These are phyloP conservation scores for Colletotrichum graminicola DNA, from an alignment of 2,329 filamentous ascomycete genomes.

Conservation along the genomic window DNA sequence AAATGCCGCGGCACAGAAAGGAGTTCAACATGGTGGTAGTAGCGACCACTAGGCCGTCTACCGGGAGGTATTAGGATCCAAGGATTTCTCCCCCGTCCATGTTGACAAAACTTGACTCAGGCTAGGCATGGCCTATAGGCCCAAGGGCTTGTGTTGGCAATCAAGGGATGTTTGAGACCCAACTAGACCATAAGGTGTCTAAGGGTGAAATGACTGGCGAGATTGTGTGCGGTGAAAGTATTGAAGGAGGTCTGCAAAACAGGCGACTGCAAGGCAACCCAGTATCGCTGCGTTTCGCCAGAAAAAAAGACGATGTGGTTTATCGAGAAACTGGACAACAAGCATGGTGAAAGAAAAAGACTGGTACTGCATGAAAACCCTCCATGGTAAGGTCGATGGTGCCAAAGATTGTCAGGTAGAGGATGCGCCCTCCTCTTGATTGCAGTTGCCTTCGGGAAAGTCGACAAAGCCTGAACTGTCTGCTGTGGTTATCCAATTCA, in stretches of 20 bases:
- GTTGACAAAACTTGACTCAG: slow-evolving; percentile 23
- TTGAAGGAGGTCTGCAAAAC: background rate
- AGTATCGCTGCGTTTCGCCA: background rate
- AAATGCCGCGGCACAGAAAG: slow-evolving; percentile 15
- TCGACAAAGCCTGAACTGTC: background rate
- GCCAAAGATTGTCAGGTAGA: background rate
- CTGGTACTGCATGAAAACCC: too few relatives aligned
- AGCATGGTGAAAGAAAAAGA: background rate
- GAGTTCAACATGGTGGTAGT: slow-evolving; percentile 6
- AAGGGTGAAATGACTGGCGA: background rate
- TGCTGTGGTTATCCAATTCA: background rate
- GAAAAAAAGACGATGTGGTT: background rate
- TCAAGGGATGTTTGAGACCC: slow-evolving; percentile 39
- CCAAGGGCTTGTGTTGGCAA: slow-evolving; percentile 19
- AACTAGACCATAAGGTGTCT: slow-evolving; percentile 12
- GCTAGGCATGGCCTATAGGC: slow-evolving; percentile 17
- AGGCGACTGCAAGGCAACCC: background rate
- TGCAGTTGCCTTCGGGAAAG: background rate
- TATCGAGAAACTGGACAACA: background rate
- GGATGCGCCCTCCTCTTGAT: background rate
- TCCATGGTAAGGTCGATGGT: background rate
- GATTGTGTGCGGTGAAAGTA: background rate
- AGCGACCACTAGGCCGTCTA: slow-evolving; percentile 28
- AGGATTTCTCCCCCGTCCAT: slow-evolving; percentile 18
- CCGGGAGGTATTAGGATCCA: background rate